These are phyloP conservation scores for Aureobasidium vineae DNA, from an alignment of 2,329 filamentous ascomycete species.

Conservation along the genomic window DNA sequence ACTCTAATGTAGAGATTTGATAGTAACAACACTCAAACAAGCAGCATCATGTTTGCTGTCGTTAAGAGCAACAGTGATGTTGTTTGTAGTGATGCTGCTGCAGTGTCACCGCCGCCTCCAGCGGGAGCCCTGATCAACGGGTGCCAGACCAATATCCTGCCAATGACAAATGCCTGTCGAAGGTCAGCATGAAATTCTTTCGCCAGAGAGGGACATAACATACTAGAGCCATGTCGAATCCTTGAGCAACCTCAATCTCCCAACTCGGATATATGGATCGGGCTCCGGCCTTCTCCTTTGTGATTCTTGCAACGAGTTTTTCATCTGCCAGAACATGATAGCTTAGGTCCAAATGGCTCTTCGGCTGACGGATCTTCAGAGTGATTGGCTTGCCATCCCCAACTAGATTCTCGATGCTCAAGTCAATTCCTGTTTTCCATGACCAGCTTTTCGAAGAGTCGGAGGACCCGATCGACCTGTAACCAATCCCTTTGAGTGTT, in stretches of 20 bases:
- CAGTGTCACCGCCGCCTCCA: too few species aligned
- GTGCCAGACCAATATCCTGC: not conserved
- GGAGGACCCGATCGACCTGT: not conserved
- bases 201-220: not conserved
- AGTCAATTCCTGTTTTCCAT: not conserved
- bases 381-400: not conserved
- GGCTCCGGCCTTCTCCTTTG: not conserved
- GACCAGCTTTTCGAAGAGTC: not conserved
- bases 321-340: not conserved
- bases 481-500: too few species aligned
- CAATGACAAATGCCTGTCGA: not conserved
- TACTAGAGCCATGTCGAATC: conserved; percentile 2
- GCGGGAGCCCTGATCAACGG: not conserved
- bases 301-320: not conserved
- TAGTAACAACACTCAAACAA: too few species aligned
- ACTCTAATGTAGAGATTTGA: too few species aligned
- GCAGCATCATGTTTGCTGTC: too few species aligned
- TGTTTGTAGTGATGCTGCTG: not conserved
- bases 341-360: not conserved
- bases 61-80: not conserved
- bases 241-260: not conserved
- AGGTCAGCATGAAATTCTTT: not conserved
- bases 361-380: not conserved
- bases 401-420: not conserved
- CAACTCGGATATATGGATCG: not conserved